Base-by-base conservation (phyloP, 2,329 filamentous ascomycete genomes). In the Penicillium sp. region DNA sequence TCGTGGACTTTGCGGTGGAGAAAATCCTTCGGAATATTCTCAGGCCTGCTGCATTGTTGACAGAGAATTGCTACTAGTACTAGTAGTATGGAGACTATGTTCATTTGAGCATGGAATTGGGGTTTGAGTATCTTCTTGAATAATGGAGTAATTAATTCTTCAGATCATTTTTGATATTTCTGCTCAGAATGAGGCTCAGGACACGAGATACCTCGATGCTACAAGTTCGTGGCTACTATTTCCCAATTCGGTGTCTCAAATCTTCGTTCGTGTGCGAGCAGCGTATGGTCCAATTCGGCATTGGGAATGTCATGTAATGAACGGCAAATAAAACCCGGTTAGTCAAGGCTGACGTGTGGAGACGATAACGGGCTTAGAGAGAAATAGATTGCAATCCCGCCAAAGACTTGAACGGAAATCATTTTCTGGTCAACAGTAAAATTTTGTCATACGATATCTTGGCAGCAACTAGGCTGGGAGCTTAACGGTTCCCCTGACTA, bases 401-500 rank as follows among this genome's bases (percentile, higher is more conserved):
- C 24, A 4, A 14, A 26, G 6, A 45, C 6, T 16, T 21, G 3
- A 29, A 37, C 16, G 16, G 7, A 37, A 37, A 37, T 19, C 19
- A 10, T 39, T 4, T 9, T 39, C 35, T 33, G 14, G 31, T 7
- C 31, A 16, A 16, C 5, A 13, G 13, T 16, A 39, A 39, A 39
- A 19, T 4, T 35, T 16, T 45, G 24, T 58, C 37, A 50, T 45
- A 35, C 16, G 10, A 50, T 52, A 11, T 21, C 26, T 31, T 47
- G 45, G 37, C 31, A 54, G 43, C 37, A 22, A n/a, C 21, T 48
- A 31, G 27, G 37, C 19, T 11, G 19, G 21, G 47, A 59, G 47
- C 33, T 52, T 39, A 47, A 19, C 27, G 27, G 16, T 54, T 57
- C 22, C 35, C 42, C 46, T 59, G 50, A 59, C 47, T 54, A 54